These are phyloP conservation scores for Panellus pusillus DNA, from an alignment of 768 basidiomycete genomes.

Conservation along the genomic window DNA sequence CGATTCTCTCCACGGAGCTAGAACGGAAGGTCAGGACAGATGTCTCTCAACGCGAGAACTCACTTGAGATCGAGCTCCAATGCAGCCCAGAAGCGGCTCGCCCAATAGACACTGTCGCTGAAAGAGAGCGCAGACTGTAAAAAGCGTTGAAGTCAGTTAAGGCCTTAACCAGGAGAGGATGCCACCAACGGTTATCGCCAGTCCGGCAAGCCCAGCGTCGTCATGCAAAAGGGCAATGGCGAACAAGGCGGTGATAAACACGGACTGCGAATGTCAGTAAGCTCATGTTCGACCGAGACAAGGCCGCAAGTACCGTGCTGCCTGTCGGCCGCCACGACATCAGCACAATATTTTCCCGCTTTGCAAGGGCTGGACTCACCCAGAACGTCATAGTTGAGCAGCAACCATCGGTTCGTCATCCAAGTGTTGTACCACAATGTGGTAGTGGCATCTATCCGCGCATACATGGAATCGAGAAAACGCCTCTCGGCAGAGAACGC, in stretches of 20 bases:
- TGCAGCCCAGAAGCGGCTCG: not conserved
- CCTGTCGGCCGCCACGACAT: too few relatives aligned
- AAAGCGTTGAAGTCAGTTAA: not conserved
- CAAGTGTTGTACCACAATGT: not conserved
- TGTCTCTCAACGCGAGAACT: not conserved
- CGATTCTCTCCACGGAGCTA: not conserved
- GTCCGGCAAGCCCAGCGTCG: constrained; percentile 60
- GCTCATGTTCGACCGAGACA: not conserved
- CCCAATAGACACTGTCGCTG: constrained; percentile 3
- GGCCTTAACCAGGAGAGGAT: constrained; percentile 49
- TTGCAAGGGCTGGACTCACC: not conserved
- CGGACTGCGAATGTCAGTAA: constrained; percentile 33
- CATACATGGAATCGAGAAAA: constrained; percentile 74
- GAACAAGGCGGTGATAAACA: constrained; percentile 75
- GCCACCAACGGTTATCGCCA: constrained; percentile 20
- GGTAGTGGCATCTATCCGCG: constrained; percentile 57
- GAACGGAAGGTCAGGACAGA: not conserved
- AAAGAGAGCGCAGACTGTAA: not conserved
- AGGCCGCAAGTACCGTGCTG: not conserved
- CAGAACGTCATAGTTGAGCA: not conserved
- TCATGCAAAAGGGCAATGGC: constrained; percentile 58
- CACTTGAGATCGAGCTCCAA: constrained; percentile 9
- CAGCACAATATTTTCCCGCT: too few relatives aligned
- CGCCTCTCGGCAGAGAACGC: constrained; percentile 77
- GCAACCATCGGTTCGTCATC: not conserved